Evolutionary conservation across 2,329 filamentous ascomycete genomes (phyloP).

Genomic region (Epichloe festucae): DNA sequence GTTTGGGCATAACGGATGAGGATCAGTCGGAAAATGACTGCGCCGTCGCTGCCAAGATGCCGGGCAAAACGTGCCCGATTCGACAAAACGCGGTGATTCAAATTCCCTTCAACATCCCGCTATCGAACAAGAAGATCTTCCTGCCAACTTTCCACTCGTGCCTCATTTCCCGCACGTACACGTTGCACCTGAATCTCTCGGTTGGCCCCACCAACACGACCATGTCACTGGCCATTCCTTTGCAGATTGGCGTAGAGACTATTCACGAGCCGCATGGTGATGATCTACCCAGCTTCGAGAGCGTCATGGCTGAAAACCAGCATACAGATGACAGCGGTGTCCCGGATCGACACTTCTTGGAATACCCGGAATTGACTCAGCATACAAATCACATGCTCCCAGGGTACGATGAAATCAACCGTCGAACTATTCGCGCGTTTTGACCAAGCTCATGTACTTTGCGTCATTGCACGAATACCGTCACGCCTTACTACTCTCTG

Average conservation of each 20-base stretch:
- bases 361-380: conserved; percentile 19
- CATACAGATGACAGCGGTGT: conserved; percentile 31
- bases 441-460: background rate
- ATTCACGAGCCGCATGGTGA: conserved; percentile 18
- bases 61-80: conserved; percentile 18
- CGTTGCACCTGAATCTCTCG: conserved; percentile 33
- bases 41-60: conserved; percentile 12
- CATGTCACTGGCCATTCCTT: conserved; percentile 32
- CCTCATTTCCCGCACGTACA: conserved; percentile 42
- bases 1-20: conserved; percentile 21
- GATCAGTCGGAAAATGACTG: conserved; percentile 23
- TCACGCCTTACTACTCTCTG: background rate
- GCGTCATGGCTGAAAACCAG: conserved; percentile 27
- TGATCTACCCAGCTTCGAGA: conserved; percentile 37
- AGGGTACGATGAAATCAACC: conserved; percentile 23
- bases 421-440: conserved; percentile 12
- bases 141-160: conserved; percentile 46
- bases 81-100: conserved; percentile 29
- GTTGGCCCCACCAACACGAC: conserved; percentile 29
- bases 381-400: conserved; percentile 24
- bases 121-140: conserved; percentile 35
- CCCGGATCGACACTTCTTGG: conserved; percentile 27
- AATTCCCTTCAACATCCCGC: conserved; percentile 36
- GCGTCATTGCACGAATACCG: background rate
- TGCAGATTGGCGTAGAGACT: conserved; percentile 37